Evolutionary conservation across 176 grass and related monocot species (phyloP), one percentile per base, ranked within the genome.

Genomic region (Carex parvula): DNA sequence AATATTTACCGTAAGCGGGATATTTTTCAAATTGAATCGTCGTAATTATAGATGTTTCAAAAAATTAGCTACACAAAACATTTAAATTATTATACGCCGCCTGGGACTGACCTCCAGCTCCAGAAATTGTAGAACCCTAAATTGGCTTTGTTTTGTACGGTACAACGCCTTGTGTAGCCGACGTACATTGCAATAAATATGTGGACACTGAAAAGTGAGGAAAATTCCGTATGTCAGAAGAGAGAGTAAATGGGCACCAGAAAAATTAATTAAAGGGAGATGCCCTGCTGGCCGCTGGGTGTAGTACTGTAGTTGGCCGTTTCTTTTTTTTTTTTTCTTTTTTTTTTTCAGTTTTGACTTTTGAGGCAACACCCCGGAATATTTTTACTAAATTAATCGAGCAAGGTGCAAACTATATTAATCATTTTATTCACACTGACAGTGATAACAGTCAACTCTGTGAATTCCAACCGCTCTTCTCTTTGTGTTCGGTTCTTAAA

Each of bases 231-330:
- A 16, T 79, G 48, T 18, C 14, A 59, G 75, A 59, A 32, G 35
- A 20, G 17, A 1, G 5, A 72, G 41, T 72, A 79, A 79, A 79
- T 60, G 52, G 18, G 76, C 53, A 35, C 29, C 21, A 79, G 76
- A 79, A 56, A 56, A 79, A 79, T 57, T 60, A 79, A 79, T 57
- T 60, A 79, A 79, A 79, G 54, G 16, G 21, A 18, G 29, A 60
- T 60, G 13, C 56, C 53, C 3, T 14, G 11, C 35, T 58, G 70
- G 29, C 29, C 2, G 29, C 29, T 29, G 29, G 29, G 29, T 29
- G 29, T 29, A 29, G 29, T 29, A 29, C 1, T 11, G 30, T 15
- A 18, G 68, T 72, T 37, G 68, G 68, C 68, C 30, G 35, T 72
- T 72, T 18, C 68, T 9, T 42, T 44, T 8, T 12, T 44, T 39